Evolutionary conservation across 768 basidiomycete species (phyloP).

Genomic region (Phaffia australis): DNA sequence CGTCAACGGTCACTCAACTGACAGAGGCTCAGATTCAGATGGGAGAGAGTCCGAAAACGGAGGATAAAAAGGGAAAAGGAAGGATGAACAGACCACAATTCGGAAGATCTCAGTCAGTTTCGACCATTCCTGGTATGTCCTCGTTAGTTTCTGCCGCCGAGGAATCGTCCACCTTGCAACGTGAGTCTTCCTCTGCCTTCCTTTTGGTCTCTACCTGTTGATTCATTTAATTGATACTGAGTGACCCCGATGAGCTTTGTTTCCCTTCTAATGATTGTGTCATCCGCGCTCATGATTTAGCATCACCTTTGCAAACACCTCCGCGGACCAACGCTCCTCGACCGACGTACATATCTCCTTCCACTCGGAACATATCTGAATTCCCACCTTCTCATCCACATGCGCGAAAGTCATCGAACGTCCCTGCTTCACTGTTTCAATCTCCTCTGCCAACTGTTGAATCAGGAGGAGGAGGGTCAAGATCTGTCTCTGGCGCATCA

Average conservation of each 20-base stretch:
- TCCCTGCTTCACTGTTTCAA: background rate
- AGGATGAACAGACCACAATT: background rate
- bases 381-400: slow-evolving; percentile 21
- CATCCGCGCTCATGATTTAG: background rate
- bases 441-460: background rate
- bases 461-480: background rate
- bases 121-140: background rate
- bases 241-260: background rate
- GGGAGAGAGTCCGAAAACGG: background rate
- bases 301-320: background rate
- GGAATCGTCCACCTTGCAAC: background rate
- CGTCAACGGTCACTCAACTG: too few relatives aligned
- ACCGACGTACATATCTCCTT: background rate
- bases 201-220: too few relatives aligned
- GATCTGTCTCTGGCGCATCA: slow-evolving; percentile 1
- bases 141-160: background rate
- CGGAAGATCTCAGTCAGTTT: slow-evolving; percentile 14
- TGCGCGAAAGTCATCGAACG: slow-evolving; percentile 18
- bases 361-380: slow-evolving; percentile 8
- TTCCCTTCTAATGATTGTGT: too few relatives aligned
- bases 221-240: background rate
- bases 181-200: too few relatives aligned
- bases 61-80: slow-evolving; percentile 3
- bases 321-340: background rate
- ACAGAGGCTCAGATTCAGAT: background rate